Evolutionary conservation across 495 filamentous ascomycete genomes (phyloP), one percentile per base, ranked within the genome.

Genomic region (Annulohypoxylon maeteangense): DNA sequence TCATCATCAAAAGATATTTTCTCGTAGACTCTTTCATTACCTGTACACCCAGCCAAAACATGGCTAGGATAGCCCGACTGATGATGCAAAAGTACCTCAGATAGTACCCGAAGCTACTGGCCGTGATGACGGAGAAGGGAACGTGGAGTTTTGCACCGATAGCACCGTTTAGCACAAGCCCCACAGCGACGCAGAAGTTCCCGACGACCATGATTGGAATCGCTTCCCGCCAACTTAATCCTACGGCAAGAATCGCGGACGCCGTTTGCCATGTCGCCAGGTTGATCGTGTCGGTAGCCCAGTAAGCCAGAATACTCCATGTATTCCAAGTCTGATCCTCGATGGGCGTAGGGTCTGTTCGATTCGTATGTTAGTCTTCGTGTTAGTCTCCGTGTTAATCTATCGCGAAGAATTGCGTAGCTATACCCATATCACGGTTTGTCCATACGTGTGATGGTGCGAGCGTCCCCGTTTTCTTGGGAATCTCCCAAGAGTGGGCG

Each of bases 41-140:
- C 75, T 77, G 75, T 55, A 93, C 90, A 12, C 88, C 88, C 25
- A 91, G 88, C 90, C 90, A 92, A 79, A 92, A 91, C 71, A 91
- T 79, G 7, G 89, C 90, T 4, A 92, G 82, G 60, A 92, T 87
- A 0, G 86, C 82, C n/a, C 90, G 85, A 0, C 88, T 90, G 8
- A 91, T 79, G 54, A 92, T 90, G 23, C 86, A 83, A 69, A 92
- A 85, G 71, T 91, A 91, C 3, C 86, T 85, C 53, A 89, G 84
- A 81, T 88, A 92, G 78, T 90, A 92, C 1, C 90, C 90, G 80
- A 89, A 93, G 65, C 83, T 83, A 8, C 89, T 88, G 16, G 90
- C 86, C 1, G 87, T 85, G 59, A 90, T 85, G 4, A 92, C 89
- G 8, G 90, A 88, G 78, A 92, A 93, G 4, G 89, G 88, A 6